Conservation (phyloP, 768 basidiomycete genomes). For the Mrakia frigida region DNA sequence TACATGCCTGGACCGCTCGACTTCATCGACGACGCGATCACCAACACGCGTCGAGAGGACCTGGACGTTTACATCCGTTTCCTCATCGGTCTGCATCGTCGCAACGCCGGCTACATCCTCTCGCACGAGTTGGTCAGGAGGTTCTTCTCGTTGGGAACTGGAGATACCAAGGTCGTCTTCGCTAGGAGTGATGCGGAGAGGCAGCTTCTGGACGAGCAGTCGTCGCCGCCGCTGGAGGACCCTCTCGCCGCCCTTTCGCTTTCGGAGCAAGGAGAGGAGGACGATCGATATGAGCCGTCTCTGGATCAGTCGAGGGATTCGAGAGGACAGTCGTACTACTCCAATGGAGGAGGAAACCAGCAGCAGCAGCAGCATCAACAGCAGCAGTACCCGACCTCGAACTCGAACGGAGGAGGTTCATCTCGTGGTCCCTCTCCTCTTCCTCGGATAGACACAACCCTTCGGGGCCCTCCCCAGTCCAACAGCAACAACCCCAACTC, state of each 20-base stretch:
- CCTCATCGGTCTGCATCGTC: slow-evolving; percentile 63
- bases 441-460: slow-evolving; percentile 27
- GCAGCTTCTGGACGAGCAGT: slow-evolving; percentile 38
- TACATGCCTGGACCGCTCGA: slow-evolving; percentile 95
- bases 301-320: slow-evolving; percentile 1
- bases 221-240: slow-evolving; percentile 17
- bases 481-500: background rate
- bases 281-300: slow-evolving; percentile 8
- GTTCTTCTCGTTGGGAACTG: slow-evolving; percentile 78
- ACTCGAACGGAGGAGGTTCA: slow-evolving; percentile 14
- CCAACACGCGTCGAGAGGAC: slow-evolving; percentile 70
- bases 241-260: slow-evolving; percentile 2
- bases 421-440: slow-evolving; percentile 10
- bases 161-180: slow-evolving; percentile 69
- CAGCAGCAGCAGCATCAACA: background rate
- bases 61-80: slow-evolving; percentile 81
- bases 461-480: slow-evolving; percentile 10
- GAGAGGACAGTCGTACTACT: background rate
- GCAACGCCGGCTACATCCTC: slow-evolving; percentile 69
- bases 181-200: slow-evolving; percentile 50
- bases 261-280: background rate
- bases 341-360: background rate
- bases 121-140: slow-evolving; percentile 71
- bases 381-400: background rate
- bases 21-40: slow-evolving; percentile 75